These are phyloP conservation scores for Bromus sterilis DNA, from an alignment of 176 grass and related monocot genomes.

Conservation along the genomic window DNA sequence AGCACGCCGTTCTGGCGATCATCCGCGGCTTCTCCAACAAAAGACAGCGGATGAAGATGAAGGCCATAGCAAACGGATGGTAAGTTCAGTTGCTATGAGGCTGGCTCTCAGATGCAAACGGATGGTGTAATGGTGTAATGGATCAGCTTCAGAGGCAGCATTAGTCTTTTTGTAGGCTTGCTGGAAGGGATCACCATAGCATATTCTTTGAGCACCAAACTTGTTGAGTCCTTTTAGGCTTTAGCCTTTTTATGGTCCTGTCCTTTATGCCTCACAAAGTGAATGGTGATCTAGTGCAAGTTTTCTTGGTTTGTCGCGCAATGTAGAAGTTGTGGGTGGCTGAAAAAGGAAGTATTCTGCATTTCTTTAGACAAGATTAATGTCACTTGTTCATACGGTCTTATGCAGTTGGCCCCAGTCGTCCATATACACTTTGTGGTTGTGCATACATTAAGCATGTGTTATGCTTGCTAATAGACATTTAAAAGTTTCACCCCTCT, in stretches of 20 bases:
- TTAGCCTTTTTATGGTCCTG: constrained; percentile 4
- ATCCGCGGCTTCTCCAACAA: constrained; percentile 3
- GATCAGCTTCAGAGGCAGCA: neutral
- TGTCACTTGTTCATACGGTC: neutral
- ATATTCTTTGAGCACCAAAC: constrained; percentile 43
- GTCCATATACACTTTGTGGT: neutral
- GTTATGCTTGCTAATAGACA: neutral
- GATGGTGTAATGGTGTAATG: neutral
- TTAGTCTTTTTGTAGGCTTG: constrained; percentile 41
- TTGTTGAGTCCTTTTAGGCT: constrained; percentile 1
- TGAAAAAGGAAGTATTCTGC: neutral
- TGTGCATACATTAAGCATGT: neutral
- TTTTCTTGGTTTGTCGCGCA: constrained; percentile 10
- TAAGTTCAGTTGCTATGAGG: neutral
- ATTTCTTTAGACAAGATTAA: neutral
- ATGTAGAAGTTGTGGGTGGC: constrained; percentile 27
- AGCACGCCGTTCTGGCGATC: neutral
- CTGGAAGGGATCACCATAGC: constrained; percentile 28
- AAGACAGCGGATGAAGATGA: neutral
- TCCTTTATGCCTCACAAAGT: constrained; percentile 25
- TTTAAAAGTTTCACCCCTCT: no score
- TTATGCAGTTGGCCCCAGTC: neutral
- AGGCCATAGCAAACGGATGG: constrained; percentile 3
- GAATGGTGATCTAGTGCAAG: constrained; percentile 26
- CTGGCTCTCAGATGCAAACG: neutral